A percentile compares a stretch with the other conserved stretches of the same genome.
phyloP scores from a whole-genome alignment of 129 eudicot species.

The Lactuca saligna region DNA sequence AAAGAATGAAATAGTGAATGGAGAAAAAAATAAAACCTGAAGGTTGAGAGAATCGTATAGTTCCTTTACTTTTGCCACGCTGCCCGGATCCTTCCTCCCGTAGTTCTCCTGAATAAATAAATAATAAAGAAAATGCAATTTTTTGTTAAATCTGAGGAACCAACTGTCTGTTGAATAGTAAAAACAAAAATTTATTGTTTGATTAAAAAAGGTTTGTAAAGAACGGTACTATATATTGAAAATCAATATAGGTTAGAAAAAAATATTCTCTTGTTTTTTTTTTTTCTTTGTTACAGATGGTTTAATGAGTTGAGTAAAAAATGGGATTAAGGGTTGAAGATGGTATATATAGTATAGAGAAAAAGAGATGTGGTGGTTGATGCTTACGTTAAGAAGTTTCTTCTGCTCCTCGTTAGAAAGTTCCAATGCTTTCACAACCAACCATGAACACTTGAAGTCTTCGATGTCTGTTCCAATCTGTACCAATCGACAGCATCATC shows the following conservation, averaged over 20 bases:
- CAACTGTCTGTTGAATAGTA: too few relatives aligned
- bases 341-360: too few relatives aligned
- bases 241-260: too few relatives aligned
- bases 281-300: too few relatives aligned
- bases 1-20: background rate
- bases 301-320: too few relatives aligned
- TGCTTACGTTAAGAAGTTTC: conserved; percentile 52
- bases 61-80: conserved; percentile 63
- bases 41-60: conserved; percentile 59
- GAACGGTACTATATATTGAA: too few relatives aligned
- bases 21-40: conserved; percentile 38
- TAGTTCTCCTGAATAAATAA: conserved; percentile 51
- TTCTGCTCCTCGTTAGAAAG: conserved; percentile 64
- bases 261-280: too few relatives aligned
- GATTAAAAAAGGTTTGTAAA: too few relatives aligned
- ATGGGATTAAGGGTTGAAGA: too few relatives aligned
- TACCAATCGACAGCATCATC: background rate
- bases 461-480: conserved; percentile 78
- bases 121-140: background rate
- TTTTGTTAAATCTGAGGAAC: too few relatives aligned
- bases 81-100: conserved; percentile 56
- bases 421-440: conserved; percentile 70
- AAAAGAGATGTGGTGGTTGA: background rate
- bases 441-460: conserved; percentile 77
- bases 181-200: too few relatives aligned